Conservation (phyloP, 176 grass and related monocot species). For the Guadua angustifolia region DNA sequence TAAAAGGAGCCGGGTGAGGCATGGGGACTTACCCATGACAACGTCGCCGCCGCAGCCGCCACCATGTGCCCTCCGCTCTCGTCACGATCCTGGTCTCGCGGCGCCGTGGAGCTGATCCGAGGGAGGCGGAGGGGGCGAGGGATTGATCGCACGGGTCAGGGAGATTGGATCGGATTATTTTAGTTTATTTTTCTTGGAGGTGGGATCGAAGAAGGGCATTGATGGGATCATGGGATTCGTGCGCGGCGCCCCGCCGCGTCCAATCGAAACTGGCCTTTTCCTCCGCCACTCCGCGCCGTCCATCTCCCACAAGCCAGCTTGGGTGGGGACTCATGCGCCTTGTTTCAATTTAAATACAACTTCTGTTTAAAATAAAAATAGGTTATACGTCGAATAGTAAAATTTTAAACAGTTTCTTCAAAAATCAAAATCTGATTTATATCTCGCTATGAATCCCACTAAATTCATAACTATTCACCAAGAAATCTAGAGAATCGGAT, state of each 20-base stretch:
- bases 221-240: slow-evolving; percentile 61
- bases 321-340: background rate
- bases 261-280: background rate
- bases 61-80: slow-evolving; percentile 43
- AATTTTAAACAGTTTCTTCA: no score
- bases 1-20: background rate
- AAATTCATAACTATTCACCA: no score
- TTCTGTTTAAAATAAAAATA: no score
- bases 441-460: no score
- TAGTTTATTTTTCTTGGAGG: slow-evolving; percentile 3
- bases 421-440: no score
- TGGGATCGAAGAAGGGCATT: slow-evolving; percentile 35
- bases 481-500: no score
- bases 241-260: slow-evolving; percentile 60
- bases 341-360: no score
- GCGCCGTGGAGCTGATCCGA: slow-evolving; percentile 51
- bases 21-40: slow-evolving; percentile 49
- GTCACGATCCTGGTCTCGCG: slow-evolving; percentile 60
- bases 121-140: slow-evolving; percentile 42
- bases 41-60: slow-evolving; percentile 31
- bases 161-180: slow-evolving; percentile 38
- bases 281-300: background rate
- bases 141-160: slow-evolving; percentile 41
- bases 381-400: no score
- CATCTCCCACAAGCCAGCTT: background rate